phyloP scores from a whole-genome alignment of 768 basidiomycete species.

The Mycena pura region DNA sequence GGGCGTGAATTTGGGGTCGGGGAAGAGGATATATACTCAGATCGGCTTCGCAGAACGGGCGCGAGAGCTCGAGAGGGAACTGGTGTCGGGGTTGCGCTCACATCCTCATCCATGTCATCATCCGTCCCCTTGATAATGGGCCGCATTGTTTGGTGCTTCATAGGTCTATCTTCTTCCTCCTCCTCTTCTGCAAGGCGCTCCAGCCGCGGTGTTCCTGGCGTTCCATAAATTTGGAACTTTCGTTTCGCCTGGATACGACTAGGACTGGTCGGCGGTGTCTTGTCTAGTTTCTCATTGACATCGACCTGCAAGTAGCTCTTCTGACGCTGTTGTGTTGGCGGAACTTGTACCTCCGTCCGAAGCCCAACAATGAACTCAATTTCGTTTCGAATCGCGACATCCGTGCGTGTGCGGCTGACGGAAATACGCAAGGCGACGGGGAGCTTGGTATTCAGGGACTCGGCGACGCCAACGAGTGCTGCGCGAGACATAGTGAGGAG shows the following conservation, averaged over 20 bases:
- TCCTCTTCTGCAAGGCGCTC: constrained; percentile 24
- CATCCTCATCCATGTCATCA: constrained; percentile 15
- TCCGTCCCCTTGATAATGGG: constrained; percentile 5
- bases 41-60: constrained; percentile 4
- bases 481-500: constrained; percentile 65
- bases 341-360: constrained; percentile 36
- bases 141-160: constrained; percentile 6
- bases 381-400: constrained; percentile 53
- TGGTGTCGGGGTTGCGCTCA: constrained; percentile 13
- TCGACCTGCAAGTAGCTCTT: constrained; percentile 11
- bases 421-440: constrained; percentile 60
- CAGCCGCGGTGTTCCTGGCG: constrained; percentile 20
- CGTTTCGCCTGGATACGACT: constrained; percentile 5
- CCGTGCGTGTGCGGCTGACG: constrained; percentile 43
- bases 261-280: constrained; percentile 22
- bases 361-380: constrained; percentile 72
- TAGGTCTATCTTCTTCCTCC: constrained; percentile 20
- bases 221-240: constrained; percentile 18
- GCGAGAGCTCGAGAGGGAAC: background rate
- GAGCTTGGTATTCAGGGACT: constrained; percentile 60
- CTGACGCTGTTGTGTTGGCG: constrained; percentile 44
- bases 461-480: constrained; percentile 60
- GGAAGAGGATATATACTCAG: constrained; percentile 3
- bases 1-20: constrained; percentile 13
- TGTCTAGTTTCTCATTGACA: constrained; percentile 11